A percentile compares a stretch with the other conserved stretches of the same genome.
Conservation (phyloP, 2,329 filamentous ascomycete genomes). For the Thermoascus crustaceus region DNA sequence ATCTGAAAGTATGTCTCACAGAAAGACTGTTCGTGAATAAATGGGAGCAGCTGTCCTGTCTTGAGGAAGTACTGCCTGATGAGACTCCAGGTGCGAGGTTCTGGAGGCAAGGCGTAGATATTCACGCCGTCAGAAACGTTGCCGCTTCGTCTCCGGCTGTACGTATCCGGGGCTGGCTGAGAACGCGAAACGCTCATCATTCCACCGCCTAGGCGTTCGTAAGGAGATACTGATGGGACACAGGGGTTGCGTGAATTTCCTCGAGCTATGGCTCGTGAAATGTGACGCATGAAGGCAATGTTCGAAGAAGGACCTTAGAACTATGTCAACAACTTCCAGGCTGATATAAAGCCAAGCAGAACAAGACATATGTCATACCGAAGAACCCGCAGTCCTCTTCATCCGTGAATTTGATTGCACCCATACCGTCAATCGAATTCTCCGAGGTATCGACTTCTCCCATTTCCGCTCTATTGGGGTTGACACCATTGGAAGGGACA, state of each 20-base stretch:
- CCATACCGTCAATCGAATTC: constrained; percentile 23
- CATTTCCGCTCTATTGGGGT: constrained; percentile 2
- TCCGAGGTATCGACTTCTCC: constrained; percentile 6
- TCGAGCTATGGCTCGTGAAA: constrained; percentile 23
- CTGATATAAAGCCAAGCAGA: not conserved
- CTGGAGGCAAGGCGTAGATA: constrained; percentile 24
- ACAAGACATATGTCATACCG: constrained; percentile 12
- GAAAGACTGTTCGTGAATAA: constrained; percentile 31
- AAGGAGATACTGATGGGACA: constrained; percentile 3
- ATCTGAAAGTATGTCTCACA: constrained; percentile 27
- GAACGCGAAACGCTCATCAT: constrained; percentile 1
- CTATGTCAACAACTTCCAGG: not conserved
- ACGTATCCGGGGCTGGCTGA: not conserved
- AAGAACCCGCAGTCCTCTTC: constrained; percentile 29
- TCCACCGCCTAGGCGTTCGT: constrained; percentile 1
- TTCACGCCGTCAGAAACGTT: constrained; percentile 12
- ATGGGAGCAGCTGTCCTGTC: constrained; percentile 33
- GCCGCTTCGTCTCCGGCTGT: not conserved
- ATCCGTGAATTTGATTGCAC: constrained; percentile 21
- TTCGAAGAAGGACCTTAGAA: constrained; percentile 33
- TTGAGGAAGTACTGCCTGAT: constrained; percentile 31
- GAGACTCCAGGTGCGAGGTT: constrained; percentile 20
- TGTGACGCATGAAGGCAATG: constrained; percentile 33
- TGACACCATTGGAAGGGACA: constrained; percentile 1
- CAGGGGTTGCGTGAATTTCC: constrained; percentile 3